phyloP scores from a whole-genome alignment of 352 stramenopile species.

The Phytophthora pini region DNA sequence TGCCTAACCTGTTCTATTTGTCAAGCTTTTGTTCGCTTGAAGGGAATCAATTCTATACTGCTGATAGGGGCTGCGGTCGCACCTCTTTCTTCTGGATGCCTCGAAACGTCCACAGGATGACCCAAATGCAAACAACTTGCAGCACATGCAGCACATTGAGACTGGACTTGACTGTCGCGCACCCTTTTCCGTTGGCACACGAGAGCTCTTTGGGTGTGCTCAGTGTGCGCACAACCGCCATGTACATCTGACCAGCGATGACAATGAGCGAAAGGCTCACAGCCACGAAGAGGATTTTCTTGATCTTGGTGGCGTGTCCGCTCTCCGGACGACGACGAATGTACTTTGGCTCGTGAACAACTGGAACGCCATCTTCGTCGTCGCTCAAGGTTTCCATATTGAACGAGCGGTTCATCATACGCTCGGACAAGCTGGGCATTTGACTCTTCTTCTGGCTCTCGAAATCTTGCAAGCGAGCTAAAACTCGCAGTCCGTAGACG shows the following conservation, averaged over 20 bases:
- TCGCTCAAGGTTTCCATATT: slow-evolving; percentile 32
- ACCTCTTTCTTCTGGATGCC: slow-evolving; percentile 22
- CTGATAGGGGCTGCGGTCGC: slow-evolving; percentile 11
- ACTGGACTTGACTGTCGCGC: slow-evolving; percentile 34
- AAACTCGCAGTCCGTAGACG: slow-evolving; percentile 35
- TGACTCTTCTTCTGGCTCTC: slow-evolving; percentile 21
- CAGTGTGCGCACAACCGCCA: slow-evolving; percentile 32
- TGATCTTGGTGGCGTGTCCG: slow-evolving; percentile 30
- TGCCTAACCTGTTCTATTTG: too few relatives aligned
- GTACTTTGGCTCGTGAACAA: slow-evolving; percentile 18
- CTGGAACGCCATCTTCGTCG: slow-evolving; percentile 29
- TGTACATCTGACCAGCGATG: slow-evolving; percentile 52
- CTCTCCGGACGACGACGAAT: slow-evolving; percentile 3
- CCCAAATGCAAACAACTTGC: slow-evolving; percentile 28
- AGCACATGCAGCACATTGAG: slow-evolving; percentile 42
- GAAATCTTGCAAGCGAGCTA: slow-evolving; percentile 31
- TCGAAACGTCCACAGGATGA: slow-evolving; percentile 34
- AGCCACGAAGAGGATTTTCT: slow-evolving; percentile 31
- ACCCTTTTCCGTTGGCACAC: slow-evolving; percentile 59
- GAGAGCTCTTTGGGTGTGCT: slow-evolving; percentile 39
- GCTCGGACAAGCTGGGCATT: slow-evolving; percentile 14
- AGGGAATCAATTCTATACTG: slow-evolving; percentile 3
- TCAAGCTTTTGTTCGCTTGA: slow-evolving; percentile 6
- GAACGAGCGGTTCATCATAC: slow-evolving; percentile 26
- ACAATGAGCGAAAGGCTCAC: slow-evolving; percentile 27